These are phyloP conservation scores for Mycena belliarum DNA, from an alignment of 768 basidiomycete genomes.

Conservation along the genomic window DNA sequence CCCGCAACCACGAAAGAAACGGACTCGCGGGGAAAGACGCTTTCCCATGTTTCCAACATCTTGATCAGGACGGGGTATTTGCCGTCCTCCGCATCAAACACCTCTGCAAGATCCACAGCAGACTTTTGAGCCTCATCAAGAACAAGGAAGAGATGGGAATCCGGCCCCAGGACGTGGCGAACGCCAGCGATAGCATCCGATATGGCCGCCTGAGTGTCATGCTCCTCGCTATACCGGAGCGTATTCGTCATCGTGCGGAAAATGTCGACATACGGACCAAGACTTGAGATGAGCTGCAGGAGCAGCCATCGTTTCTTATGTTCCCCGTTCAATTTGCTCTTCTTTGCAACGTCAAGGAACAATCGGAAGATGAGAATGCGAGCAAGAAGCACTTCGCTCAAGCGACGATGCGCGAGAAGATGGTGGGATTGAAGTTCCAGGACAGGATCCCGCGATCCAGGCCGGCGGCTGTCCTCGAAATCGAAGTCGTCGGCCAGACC, in stretches of 20 bases:
- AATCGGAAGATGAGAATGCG: slow-evolving; percentile 10
- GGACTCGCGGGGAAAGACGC: background rate
- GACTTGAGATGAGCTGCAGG: background rate
- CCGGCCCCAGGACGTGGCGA: background rate
- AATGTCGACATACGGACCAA: background rate
- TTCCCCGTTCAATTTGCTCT: background rate
- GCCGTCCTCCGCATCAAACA: background rate
- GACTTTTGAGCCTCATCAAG: background rate
- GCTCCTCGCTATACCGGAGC: background rate
- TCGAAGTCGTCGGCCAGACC: background rate
- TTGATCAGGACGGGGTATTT: background rate
- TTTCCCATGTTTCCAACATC: background rate
- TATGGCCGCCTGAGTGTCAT: background rate
- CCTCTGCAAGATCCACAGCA: background rate
- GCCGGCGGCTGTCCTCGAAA: background rate
- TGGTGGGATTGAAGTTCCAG: background rate
- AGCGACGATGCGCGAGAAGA: background rate
- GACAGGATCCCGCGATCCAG: background rate
- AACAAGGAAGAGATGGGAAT: background rate
- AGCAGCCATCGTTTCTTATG: slow-evolving; percentile 12
- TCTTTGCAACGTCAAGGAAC: slow-evolving; percentile 4
- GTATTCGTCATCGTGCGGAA: background rate
- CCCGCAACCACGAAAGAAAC: background rate
- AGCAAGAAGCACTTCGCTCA: slow-evolving; percentile 7
- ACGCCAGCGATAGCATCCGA: background rate